Conservation (phyloP, 768 basidiomycete genomes). For the Kwoniella mangroviensis region DNA sequence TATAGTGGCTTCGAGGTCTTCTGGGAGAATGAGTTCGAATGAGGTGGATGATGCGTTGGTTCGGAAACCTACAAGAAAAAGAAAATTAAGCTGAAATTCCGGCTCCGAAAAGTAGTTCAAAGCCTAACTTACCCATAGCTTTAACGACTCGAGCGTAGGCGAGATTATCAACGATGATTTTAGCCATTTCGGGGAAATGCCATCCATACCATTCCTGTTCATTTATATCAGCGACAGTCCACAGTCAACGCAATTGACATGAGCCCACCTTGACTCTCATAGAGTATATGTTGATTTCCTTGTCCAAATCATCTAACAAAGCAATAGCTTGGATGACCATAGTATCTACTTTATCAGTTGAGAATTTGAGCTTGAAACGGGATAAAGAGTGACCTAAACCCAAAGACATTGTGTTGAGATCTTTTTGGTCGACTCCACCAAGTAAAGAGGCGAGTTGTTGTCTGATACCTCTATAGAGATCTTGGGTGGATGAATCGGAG, state of each 20-base stretch:
- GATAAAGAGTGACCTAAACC: constrained; percentile 97
- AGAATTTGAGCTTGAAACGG: constrained; percentile 98
- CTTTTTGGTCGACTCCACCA: constrained; percentile 69
- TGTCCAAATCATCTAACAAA: constrained; percentile 95
- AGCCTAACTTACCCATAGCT: constrained; percentile 72
- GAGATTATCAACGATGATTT: constrained; percentile 95
- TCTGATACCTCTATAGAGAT: constrained; percentile 95
- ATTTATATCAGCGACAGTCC: background rate
- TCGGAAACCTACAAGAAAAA: constrained; percentile 86
- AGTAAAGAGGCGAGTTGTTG: constrained; percentile 82
- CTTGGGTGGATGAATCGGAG: constrained; percentile 66
- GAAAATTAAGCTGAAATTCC: background rate
- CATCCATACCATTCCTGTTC: constrained; percentile 99
- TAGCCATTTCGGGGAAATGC: constrained; percentile 99
- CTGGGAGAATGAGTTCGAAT: constrained; percentile 87
- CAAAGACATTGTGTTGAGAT: constrained; percentile 94
- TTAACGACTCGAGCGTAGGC: constrained; percentile 95
- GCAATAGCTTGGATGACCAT: constrained; percentile 99
- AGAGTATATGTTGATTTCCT: constrained; percentile 98
- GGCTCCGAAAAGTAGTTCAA: background rate
- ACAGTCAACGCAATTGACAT: background rate
- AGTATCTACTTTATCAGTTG: constrained; percentile 98
- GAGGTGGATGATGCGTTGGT: constrained; percentile 86
- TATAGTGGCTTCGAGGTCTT: constrained; percentile 92
- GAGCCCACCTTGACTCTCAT: constrained; percentile 92